Evolutionary conservation across 306 rosid species (phyloP), one percentile per base, ranked within the genome.

Genomic region (Oemleria cerasiformis): DNA sequence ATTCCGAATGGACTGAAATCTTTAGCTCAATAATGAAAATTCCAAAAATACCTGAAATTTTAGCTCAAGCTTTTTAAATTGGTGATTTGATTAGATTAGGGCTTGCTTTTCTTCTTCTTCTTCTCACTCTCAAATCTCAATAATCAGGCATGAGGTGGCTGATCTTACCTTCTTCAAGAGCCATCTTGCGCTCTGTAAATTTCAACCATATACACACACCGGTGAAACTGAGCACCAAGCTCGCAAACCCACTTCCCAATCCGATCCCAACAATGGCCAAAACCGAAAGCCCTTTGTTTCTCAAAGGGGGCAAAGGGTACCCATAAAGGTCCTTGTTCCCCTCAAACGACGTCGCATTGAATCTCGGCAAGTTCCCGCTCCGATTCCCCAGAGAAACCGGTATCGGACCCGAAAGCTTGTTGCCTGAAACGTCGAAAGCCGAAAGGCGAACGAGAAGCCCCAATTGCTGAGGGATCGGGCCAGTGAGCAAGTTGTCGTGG

Each of bases 121-220:
- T 21, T 54, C 60, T 3, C 11, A 6, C 21, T 36, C 63, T 34
- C 8, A 2, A 7, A 53, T 63, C 60, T 86, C 85, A 88, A 79
- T 94, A 94, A 86, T 91, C 97, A 19, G 98, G 98, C 97, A 91
- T 90, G 20, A 85, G 85, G 63, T 93, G 97, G 62, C 79, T 87
- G 74, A 91, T 82, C 82, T 94, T 91, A 2, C 91, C 94, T 73
- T 94, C 98, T 30, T 94, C 94, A 11, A 79, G 74, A 0, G 86
- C 88, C 92, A 86, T 83, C 71, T 89, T 94, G 45, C 90, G 71
- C 49, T 94, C 99, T 0, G 97, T 86, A 51, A 91, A 61, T 83
- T 84, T 91, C 78, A 94, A 83, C 99, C 99, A 94, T 23, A 94
- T 83, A 67, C 99, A 94, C 10, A 94, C 99, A 14, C 90, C 99